A percentile compares a stretch with the other conserved stretches of the same genome.
Conservation (phyloP, 2,329 filamentous ascomycete genomes). For the Rhinocladiella mackenziei region DNA sequence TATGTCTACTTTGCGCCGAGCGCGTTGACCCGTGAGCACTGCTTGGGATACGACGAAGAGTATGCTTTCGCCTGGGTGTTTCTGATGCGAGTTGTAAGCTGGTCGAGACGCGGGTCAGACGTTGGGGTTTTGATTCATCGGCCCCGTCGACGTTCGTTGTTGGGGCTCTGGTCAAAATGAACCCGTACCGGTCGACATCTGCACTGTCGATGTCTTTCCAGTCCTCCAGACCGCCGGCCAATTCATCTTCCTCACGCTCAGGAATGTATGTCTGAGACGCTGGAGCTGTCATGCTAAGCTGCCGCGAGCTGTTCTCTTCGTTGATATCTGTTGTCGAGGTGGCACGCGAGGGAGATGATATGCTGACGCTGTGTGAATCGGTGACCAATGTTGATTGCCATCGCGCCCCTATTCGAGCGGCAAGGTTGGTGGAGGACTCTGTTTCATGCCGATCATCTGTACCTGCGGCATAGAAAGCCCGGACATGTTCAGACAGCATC, state of each 20-base stretch:
- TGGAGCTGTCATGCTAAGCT: constrained; percentile 13
- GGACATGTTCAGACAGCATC: constrained; percentile 58
- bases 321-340: constrained; percentile 31
- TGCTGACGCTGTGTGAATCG: constrained; percentile 32
- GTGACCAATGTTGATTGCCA: constrained; percentile 37
- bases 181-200: constrained; percentile 63
- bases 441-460: constrained; percentile 51
- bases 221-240: constrained; percentile 62
- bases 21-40: constrained; percentile 41
- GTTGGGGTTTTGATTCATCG: constrained; percentile 33
- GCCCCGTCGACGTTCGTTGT: constrained; percentile 21
- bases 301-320: constrained; percentile 15
- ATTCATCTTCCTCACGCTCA: constrained; percentile 51
- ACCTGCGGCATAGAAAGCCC: constrained; percentile 61
- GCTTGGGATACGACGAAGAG: constrained; percentile 49
- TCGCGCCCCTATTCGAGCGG: constrained; percentile 38
- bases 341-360: constrained; percentile 29
- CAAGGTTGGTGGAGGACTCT: constrained; percentile 36
- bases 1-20: constrained; percentile 35
- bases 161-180: constrained; percentile 44
- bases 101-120: constrained; percentile 58
- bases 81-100: constrained; percentile 55
- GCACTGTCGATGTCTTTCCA: constrained; percentile 58
- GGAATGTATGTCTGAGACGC: constrained; percentile 11
- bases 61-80: constrained; percentile 52